Base-by-base conservation (phyloP, 169 alveolate genomes). In the Cryptosporidium ubiquitum region DNA sequence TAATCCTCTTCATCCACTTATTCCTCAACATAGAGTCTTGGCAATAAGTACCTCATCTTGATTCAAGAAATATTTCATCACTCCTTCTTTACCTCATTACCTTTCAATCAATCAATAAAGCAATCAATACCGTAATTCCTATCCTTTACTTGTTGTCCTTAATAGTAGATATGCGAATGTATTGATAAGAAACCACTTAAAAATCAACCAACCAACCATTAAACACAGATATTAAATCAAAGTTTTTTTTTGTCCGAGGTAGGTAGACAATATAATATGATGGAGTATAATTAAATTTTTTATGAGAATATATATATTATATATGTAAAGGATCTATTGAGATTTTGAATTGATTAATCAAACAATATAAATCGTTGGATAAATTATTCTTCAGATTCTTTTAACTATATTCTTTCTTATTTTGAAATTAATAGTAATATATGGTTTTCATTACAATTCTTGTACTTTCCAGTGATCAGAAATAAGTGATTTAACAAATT, bases 391-490 rank as follows among this genome's bases (percentile, higher is more conserved):
- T 55, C 37, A 55, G 26, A 55, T 55, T 20, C 64, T 55, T 55
- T 18, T 6, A 55, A 18, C 64, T 10, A 55, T 4, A 0, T 12
- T n/a, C 26, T 23, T 10, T 55, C 10, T 7, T 20, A 0, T n/a
- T 55, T 55, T 20, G 7, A 55, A 5, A n/a, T 20, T 20, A 16
- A 23, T 18, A 12, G 1, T 55, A 20, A 12, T 20, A 20, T 14
- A 18, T 69, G 3, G 26, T 49, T 29, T 70, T 29, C 40, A 47
- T n/a, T 60, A 61, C 6, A 69, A 40, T 61, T 79, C 86, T 57
- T 79, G 64, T 40, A 61, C 20, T 61, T 39, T 79, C 86, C 86
- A 79, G 16, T 79, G 23, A 20, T 79, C 86, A 1, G 85, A 26
- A 55, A 79, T 79, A 18, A 79, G 66, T 20, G 61, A 57, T 79